These are phyloP conservation scores for Ogataea trehalophila DNA, from an alignment of 805 yeast genomes.

Conservation along the genomic window DNA sequence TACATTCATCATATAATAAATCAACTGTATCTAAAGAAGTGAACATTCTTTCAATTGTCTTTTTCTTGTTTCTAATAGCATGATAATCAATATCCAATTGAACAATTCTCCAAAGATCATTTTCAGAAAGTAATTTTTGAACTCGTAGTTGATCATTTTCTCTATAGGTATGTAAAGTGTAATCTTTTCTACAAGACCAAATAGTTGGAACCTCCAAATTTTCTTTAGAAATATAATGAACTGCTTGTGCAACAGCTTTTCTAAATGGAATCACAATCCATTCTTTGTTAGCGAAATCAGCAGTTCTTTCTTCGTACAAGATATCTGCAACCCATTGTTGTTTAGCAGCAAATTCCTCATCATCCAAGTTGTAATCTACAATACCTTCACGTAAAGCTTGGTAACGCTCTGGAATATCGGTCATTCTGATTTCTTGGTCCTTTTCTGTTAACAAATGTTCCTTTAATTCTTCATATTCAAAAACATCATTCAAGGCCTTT, in stretches of 20 bases:
- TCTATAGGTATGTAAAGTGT: conserved; percentile 52
- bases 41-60: conserved; percentile 49
- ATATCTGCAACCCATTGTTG: conserved; percentile 76
- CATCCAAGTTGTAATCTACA: conserved; percentile 61
- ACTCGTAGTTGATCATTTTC: conserved; percentile 39
- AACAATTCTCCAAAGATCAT: conserved; percentile 89
- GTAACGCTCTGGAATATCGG: conserved; percentile 89
- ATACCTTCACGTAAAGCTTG: conserved; percentile 71
- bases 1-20: conserved; percentile 49
- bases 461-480: conserved; percentile 89
- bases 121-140: conserved; percentile 59
- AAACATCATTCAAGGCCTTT: conserved; percentile 76
- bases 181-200: conserved; percentile 93
- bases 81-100: conserved; percentile 86
- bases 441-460: conserved; percentile 88
- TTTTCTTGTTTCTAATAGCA: conserved; percentile 71
- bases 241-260: conserved; percentile 65
- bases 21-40: conserved; percentile 54
- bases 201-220: conserved; percentile 90
- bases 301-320: conserved; percentile 52
- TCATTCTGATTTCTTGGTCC: conserved; percentile 80
- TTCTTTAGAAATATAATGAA: conserved; percentile 69
- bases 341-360: conserved; percentile 65
- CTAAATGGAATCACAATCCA: conserved; percentile 47
- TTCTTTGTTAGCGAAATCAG: conserved; percentile 33